Evolutionary conservation across 148 eudicot genomes (phyloP).

Genomic region (Chenopodium album): DNA sequence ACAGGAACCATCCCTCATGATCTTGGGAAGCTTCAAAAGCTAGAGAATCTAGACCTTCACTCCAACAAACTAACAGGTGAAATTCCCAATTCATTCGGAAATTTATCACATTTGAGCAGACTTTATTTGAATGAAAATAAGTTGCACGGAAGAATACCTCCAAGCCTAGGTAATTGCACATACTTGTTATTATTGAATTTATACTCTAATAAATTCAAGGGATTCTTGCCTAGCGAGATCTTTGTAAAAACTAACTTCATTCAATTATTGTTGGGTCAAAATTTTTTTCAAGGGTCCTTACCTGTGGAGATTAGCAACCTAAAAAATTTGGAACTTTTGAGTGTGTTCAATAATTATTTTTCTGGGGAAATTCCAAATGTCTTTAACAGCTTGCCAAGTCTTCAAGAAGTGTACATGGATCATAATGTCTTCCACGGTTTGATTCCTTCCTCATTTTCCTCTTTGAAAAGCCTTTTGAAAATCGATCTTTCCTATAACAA

Average conservation of each 20-base stretch:
- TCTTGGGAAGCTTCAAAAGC: too few relatives aligned
- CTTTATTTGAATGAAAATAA: conserved; percentile 18
- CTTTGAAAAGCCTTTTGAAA: conserved; percentile 23
- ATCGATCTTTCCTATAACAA: conserved; percentile 47
- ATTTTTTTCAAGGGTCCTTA: too few relatives aligned
- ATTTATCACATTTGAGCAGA: background rate
- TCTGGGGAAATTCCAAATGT: conserved; percentile 39
- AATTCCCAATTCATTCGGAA: too few relatives aligned
- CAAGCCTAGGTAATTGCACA: too few relatives aligned
- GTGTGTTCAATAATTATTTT: conserved; percentile 30
- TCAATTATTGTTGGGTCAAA: too few relatives aligned
- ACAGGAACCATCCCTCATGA: too few relatives aligned
- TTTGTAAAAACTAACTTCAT: too few relatives aligned
- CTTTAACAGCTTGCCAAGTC: conserved; percentile 25
- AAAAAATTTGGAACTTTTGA: conserved; percentile 23
- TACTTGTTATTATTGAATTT: too few relatives aligned
- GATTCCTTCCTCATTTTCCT: conserved; percentile 27
- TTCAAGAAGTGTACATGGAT: conserved; percentile 22
- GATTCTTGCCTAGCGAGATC: too few relatives aligned
- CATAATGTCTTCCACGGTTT: conserved; percentile 31
- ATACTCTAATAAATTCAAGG: too few relatives aligned
- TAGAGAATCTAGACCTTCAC: too few relatives aligned
- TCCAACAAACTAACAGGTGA: too few relatives aligned
- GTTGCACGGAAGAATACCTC: conserved; percentile 6
- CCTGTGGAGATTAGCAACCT: conserved; percentile 21